Percentiles rank a stretch among this genome's conserved stretches.
These are phyloP conservation scores for Chlorella sp. DNA, from an alignment of 139 green algal genomes.

Conservation along the genomic window DNA sequence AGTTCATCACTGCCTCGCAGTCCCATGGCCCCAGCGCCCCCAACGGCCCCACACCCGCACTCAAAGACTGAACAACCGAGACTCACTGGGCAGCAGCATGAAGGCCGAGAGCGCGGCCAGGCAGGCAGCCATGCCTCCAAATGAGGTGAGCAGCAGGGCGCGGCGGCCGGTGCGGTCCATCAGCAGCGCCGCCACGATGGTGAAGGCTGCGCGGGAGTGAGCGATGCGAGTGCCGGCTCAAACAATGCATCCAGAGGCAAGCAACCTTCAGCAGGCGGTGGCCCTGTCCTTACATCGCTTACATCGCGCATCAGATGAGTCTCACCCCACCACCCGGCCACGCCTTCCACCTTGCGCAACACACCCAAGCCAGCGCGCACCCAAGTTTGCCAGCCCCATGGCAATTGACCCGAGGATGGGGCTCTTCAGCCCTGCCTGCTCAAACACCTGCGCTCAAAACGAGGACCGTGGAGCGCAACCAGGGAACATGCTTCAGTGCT, in stretches of 20 bases:
- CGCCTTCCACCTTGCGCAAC: too few species aligned
- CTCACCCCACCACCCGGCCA: too few species aligned
- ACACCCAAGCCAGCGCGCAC: too few species aligned
- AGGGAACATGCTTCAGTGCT: background rate
- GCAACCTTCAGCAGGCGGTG: too few species aligned
- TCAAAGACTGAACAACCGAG: too few species aligned
- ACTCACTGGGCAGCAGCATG: slow-evolving; percentile 41
- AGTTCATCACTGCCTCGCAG: too few species aligned
- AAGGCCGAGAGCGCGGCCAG: slow-evolving; percentile 50
- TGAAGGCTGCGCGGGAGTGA: slow-evolving; percentile 29
- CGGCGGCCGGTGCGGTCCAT: slow-evolving; percentile 63
- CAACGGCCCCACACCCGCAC: too few species aligned
- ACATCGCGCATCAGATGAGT: too few species aligned
- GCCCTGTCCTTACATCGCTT: too few species aligned
- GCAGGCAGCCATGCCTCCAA: slow-evolving; percentile 70
- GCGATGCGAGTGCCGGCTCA: background rate
- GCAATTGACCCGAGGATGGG: slow-evolving; percentile 70
- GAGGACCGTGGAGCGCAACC: background rate
- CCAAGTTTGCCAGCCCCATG: slow-evolving; percentile 71
- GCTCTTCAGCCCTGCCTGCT: slow-evolving; percentile 64
- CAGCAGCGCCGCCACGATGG: slow-evolving; percentile 49
- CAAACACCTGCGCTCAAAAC: slow-evolving; percentile 63
- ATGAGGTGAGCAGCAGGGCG: slow-evolving; percentile 67
- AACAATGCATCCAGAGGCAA: too few species aligned
- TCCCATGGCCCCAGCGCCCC: too few species aligned